Conservation (phyloP, 208 protist species). For the Acanthamoeba lenticulata region DNA sequence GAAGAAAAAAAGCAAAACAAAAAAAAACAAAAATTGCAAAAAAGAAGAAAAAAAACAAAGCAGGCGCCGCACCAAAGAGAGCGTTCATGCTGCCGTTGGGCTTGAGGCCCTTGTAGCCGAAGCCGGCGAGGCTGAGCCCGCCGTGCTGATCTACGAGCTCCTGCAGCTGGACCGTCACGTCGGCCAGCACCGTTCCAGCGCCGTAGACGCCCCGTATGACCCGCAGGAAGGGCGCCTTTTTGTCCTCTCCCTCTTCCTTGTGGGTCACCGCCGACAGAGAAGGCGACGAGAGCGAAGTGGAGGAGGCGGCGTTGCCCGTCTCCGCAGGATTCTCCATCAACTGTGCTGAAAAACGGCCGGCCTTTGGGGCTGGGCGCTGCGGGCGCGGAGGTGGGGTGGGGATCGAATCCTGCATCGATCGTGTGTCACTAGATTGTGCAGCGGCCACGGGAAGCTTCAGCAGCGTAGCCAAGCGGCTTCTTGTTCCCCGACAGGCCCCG, state of each 20-base stretch:
- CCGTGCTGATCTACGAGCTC: neutral
- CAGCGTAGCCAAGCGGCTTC: too few relatives aligned
- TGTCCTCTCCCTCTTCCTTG: neutral
- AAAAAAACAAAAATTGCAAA: neutral
- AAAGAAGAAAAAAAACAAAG: neutral
- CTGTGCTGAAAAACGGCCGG: too few relatives aligned
- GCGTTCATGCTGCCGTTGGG: conserved; percentile 60
- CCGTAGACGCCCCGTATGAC: neutral
- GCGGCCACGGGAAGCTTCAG: too few relatives aligned
- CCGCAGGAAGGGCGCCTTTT: neutral
- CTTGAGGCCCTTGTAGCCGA: conserved; percentile 14
- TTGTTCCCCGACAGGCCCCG: too few relatives aligned
- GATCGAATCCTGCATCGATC: too few relatives aligned
- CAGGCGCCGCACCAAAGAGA: neutral
- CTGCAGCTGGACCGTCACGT: conserved; percentile 37
- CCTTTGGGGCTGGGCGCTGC: too few relatives aligned
- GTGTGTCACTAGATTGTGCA: too few relatives aligned
- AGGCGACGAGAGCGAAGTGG: neutral
- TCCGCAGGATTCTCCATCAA: too few relatives aligned
- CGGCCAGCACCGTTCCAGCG: neutral
- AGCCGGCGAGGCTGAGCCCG: neutral
- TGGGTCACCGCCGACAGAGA: neutral
- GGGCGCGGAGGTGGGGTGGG: too few relatives aligned
- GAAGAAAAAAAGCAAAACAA: neutral
- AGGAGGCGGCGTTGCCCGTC: neutral